Percentiles rank a stretch among this genome's conserved stretches.
Conservation (phyloP, 1,284 basidiomycete species). For the Hortiboletus rubellus region DNA sequence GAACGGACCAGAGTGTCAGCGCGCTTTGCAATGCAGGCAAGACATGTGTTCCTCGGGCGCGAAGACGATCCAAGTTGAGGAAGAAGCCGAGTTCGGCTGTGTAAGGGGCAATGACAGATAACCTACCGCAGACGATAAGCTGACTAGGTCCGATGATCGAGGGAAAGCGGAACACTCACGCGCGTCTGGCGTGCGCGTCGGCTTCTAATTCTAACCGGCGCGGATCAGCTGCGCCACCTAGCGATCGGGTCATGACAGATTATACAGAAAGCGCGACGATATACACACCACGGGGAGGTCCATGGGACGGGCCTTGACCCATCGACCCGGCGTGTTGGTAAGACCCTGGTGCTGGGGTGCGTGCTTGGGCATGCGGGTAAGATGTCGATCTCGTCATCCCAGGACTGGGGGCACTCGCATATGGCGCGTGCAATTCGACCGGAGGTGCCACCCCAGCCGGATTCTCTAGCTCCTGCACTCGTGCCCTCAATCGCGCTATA, state of each 20-base stretch:
- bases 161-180: constrained; percentile 7
- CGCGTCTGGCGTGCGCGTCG: constrained; percentile 4
- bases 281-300: constrained; percentile 6
- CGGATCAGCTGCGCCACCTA: not conserved
- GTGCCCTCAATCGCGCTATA: constrained; percentile 37
- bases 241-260: not conserved
- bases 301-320: not conserved
- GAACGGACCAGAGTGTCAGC: constrained; percentile 40
- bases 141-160: not conserved
- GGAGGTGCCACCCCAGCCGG: constrained; percentile 25
- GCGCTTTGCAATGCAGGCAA: constrained; percentile 36
- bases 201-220: not conserved
- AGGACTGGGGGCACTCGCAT: constrained; percentile 10
- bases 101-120: constrained; percentile 25
- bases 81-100: constrained; percentile 36
- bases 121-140: constrained; percentile 11
- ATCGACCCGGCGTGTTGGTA: not conserved
- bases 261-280: not conserved
- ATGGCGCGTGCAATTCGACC: constrained; percentile 37
- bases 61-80: constrained; percentile 34
- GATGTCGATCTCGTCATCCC: not conserved
- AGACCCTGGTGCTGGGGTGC: not conserved
- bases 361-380: not conserved
- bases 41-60: constrained; percentile 21
- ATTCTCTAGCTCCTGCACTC: constrained; percentile 40